Conservation (phyloP, 192 early-diverging fungal species). For the Entomortierella lignicola region DNA sequence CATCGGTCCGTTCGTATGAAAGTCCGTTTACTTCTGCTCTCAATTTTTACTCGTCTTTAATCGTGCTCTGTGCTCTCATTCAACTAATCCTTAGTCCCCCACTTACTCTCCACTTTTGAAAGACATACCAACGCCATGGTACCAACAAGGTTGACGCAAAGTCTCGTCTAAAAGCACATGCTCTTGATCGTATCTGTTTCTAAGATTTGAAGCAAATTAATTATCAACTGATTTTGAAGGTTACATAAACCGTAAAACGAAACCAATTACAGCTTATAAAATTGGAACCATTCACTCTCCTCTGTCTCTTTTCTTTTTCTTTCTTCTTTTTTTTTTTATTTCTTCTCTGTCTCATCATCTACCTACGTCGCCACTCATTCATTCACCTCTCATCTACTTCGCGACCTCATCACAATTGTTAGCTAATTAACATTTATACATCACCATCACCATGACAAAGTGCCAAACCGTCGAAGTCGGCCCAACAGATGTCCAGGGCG, state of each 20-base stretch:
- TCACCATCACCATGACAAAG: constrained; percentile 49
- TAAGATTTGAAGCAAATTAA: neutral
- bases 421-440: constrained; percentile 4
- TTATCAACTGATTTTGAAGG: too few relatives aligned
- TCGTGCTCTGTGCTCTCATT: neutral
- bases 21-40: neutral
- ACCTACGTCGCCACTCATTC: constrained; percentile 1
- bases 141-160: too few relatives aligned
- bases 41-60: neutral
- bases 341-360: constrained; percentile 14
- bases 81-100: too few relatives aligned
- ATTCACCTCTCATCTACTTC: neutral
- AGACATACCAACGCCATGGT: too few relatives aligned
- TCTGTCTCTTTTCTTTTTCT: constrained; percentile 11
- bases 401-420: neutral
- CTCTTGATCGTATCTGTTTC: neutral
- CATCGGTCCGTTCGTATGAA: neutral
- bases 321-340: constrained; percentile 18
- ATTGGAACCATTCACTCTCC: neutral
- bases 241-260: neutral
- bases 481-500: constrained; percentile 47
- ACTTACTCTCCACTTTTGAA: neutral
- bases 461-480: constrained; percentile 56
- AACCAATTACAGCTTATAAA: neutral
- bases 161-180: neutral